A percentile compares a stretch with the other conserved stretches of the same genome.
phyloP scores from a whole-genome alignment of 208 protist genomes.

The Acanthamoeba lenticulata region DNA sequence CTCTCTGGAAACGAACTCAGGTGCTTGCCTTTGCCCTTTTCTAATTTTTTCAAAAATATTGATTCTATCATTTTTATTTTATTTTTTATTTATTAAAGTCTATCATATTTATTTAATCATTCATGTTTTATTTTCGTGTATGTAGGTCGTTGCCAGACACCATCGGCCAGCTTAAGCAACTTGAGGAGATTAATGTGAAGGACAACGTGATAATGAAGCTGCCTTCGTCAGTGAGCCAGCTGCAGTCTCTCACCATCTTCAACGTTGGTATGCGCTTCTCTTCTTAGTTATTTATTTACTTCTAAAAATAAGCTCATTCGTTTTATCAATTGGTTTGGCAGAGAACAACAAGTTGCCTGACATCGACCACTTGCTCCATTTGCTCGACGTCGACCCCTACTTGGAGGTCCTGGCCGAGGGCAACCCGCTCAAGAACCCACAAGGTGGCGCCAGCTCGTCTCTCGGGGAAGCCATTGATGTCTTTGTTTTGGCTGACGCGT shows the following conservation, averaged over 20 bases:
- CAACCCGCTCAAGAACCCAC: slow-evolving; percentile 11
- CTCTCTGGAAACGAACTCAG: background rate
- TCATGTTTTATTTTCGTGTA: background rate
- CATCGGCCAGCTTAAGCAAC: background rate
- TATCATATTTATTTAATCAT: too few species aligned
- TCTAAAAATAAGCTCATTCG: too few species aligned
- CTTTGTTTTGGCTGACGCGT: too few species aligned
- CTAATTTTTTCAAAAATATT: background rate
- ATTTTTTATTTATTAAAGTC: too few species aligned
- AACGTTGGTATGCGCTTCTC: background rate
- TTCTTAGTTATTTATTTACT: background rate
- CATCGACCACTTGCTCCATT: background rate
- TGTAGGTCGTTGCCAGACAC: background rate
- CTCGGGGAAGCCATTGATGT: too few species aligned
- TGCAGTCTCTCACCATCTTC: background rate
- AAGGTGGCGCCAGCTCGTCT: background rate
- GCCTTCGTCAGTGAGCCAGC: background rate
- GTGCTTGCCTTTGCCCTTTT: background rate
- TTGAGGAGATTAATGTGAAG: background rate
- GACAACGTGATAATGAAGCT: background rate
- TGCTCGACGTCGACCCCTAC: background rate
- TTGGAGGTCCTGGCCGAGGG: background rate
- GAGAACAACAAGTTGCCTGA: background rate
- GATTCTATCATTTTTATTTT: too few species aligned
- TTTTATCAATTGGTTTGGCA: background rate